Evolutionary conservation across 441 rosid genomes (phyloP), one percentile per base, ranked within the genome.

Genomic region (Manihot esculenta): DNA sequence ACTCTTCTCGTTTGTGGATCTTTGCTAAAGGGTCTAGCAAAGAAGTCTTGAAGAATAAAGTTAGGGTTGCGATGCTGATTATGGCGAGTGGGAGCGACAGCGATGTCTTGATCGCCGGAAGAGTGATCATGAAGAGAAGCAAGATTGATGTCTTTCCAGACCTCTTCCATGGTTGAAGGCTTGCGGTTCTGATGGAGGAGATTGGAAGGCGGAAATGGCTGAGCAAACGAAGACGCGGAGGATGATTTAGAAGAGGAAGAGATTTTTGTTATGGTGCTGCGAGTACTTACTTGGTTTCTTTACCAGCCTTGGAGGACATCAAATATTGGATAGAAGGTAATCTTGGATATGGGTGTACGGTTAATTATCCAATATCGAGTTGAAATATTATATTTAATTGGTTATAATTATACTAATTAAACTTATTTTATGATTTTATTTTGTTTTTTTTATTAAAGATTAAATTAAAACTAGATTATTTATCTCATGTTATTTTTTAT

Each of bases 101-200:
- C 30, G 44, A 66, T 68, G 68, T 69, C 24, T 23, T 72, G 73
- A 30, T 68, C 81, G 33, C 63, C 49, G 4, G 66, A 65, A 56
- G 82, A 62, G 68, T 70, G 75, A 58, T 70, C 77, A 38, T 78
- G 78, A 30, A 84, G 80, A 18, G 93, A 82, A 53, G 84, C 72
- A 23, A 85, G 86, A 78, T 77, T 89, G 33, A 91, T 86, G 69
- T 88, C 93, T 27, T 85, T 87, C 94, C 97, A 91, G 0, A 91
- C 88, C 68, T 91, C 91, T 83, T 88, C 97, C 92, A 88, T 91
- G 81, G 88, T 78, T 72, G 59, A 65, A 47, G 75, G 62, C 69
- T 35, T 51, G 27, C 41, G 48, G 73, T 54, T 69, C 11, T 20
- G 23, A 42, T 15, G 51, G 35, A 30, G 4, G 35, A 30, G n/a